Evolutionary conservation across 495 filamentous ascomycete species (phyloP), one percentile per base, ranked within the genome.

Genomic region (Viridothelium virens): DNA sequence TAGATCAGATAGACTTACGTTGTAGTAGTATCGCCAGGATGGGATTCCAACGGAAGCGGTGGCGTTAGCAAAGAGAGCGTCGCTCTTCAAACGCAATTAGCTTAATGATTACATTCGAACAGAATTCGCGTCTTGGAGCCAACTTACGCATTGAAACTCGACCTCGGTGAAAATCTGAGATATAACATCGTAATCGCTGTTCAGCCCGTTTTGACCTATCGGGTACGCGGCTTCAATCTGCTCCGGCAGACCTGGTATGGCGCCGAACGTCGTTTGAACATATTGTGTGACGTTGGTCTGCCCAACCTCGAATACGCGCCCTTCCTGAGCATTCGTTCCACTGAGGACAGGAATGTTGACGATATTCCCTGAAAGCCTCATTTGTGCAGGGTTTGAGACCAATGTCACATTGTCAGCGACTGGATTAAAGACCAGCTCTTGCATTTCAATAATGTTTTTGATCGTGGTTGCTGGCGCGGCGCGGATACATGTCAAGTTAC

Each of bases 1-100:
- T 18, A 36, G 7, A 59, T 4, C 0, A 9, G 1, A 36, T 4
- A 2, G 31, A 3, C 53, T 59, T 31, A 59, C 53, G 53, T 75
- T 73, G 70, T 67, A 75, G 48, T 66, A 69, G 67, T 70, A 75
- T n/a, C 73, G 59, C 73, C 73, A 75, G 44, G 68, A 48, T 16
- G 68, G 65, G 36, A 70, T 70, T 31, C 69, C 69, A 34, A 63
- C 48, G 7, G n/a, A 5, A n/a, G 70, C 71, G 2, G 71, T 65
- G 31, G 53, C 53, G 36, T 59, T 59, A 7, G 53, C 18, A 18
- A 59, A 59, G 3, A 59, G n/a, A 33, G 53, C 53, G 36, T 59
- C 53, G 14, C 11, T 18, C 53, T 59, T 59, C 3, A 33, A 31
- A 7, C 1, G 3, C 11, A 59, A 31, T 59, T 2, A 59, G 53